phyloP scores from a whole-genome alignment of 495 filamentous ascomycete species.

The Physcia stellaris region DNA sequence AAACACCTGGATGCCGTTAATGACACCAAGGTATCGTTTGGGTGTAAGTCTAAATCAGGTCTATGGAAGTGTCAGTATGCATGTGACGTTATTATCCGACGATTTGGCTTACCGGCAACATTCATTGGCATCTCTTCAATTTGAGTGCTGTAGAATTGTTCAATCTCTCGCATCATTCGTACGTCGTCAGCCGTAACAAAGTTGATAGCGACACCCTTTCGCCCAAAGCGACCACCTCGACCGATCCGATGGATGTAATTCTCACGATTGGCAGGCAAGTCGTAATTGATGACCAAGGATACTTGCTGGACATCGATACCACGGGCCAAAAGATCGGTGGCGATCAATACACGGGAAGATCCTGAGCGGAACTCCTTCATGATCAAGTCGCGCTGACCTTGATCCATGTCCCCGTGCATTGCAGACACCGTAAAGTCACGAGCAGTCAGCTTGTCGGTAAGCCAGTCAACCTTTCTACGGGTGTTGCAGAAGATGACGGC shows the following conservation, averaged over 20 bases:
- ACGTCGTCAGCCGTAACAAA: conserved; percentile 99
- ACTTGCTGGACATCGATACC: conserved; percentile 99
- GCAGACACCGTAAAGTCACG: conserved; percentile 98
- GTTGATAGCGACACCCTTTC: conserved; percentile 99
- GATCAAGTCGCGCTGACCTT: conserved; percentile 91
- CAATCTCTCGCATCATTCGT: conserved; percentile 98
- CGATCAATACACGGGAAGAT: conserved; percentile 93
- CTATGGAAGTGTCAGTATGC: conserved; percentile 13
- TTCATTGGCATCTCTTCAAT: conserved; percentile 53
- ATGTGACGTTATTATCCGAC: not conserved
- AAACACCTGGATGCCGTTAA: too few relatives aligned
- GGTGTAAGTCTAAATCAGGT: conserved; percentile 37
- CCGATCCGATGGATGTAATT: conserved; percentile 99
- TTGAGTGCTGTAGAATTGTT: conserved; percentile 52
- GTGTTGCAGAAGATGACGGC: conserved; percentile 99
- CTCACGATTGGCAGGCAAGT: conserved; percentile 94
- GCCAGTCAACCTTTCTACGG: conserved; percentile 98
- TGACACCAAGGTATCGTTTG: too few relatives aligned
- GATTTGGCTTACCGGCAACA: conserved; percentile 31
- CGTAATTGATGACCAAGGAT: conserved; percentile 99
- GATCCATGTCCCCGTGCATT: conserved; percentile 99
- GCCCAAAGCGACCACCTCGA: conserved; percentile 96
- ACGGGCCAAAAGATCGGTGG: conserved; percentile 92
- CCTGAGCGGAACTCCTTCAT: conserved; percentile 99
- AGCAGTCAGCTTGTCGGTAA: conserved; percentile 95